phyloP scores from a whole-genome alignment of 1,284 basidiomycete genomes.

The Farysia itapuensis region DNA sequence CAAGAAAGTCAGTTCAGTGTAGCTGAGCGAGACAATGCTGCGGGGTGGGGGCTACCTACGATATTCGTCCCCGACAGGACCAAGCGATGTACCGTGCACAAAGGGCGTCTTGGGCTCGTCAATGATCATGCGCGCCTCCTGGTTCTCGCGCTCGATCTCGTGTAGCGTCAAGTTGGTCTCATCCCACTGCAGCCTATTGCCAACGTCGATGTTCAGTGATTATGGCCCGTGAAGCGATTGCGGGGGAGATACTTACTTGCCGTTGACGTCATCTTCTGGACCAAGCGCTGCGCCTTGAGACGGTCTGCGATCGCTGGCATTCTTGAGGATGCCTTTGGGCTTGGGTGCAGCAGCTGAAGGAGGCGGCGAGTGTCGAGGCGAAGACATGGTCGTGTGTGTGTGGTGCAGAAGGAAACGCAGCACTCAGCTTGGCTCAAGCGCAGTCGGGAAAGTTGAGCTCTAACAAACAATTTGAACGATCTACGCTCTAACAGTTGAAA shows the following conservation, averaged over 20 bases:
- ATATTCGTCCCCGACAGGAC: slow-evolving; percentile 49
- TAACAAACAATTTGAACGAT: too few species aligned
- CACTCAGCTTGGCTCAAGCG: too few species aligned
- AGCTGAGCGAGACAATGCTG: too few species aligned
- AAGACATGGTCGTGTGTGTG: too few species aligned
- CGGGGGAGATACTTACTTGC: slow-evolving; percentile 2
- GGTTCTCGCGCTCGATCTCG: slow-evolving; percentile 52
- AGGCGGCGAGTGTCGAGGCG: slow-evolving; percentile 50
- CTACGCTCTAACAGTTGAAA: too few species aligned
- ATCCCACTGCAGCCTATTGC: slow-evolving; percentile 52
- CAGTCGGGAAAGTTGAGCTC: too few species aligned
- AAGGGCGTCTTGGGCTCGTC: slow-evolving; percentile 60
- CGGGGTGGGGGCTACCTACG: too few species aligned
- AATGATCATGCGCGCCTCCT: slow-evolving; percentile 57
- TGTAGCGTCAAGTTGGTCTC: slow-evolving; percentile 56
- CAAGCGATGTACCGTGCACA: slow-evolving; percentile 44
- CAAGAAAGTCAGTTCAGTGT: too few species aligned
- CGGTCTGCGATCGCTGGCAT: slow-evolving; percentile 30
- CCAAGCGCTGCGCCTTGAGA: slow-evolving; percentile 14
- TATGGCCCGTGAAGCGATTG: too few species aligned
- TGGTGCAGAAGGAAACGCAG: too few species aligned
- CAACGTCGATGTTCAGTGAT: too few species aligned
- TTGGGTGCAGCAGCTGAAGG: slow-evolving; percentile 51
- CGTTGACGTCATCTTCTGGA: slow-evolving; percentile 19
- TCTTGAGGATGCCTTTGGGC: slow-evolving; percentile 58